Evolutionary conservation across 305 asterid genomes (phyloP).

Genomic region (Plantago coronopus): DNA sequence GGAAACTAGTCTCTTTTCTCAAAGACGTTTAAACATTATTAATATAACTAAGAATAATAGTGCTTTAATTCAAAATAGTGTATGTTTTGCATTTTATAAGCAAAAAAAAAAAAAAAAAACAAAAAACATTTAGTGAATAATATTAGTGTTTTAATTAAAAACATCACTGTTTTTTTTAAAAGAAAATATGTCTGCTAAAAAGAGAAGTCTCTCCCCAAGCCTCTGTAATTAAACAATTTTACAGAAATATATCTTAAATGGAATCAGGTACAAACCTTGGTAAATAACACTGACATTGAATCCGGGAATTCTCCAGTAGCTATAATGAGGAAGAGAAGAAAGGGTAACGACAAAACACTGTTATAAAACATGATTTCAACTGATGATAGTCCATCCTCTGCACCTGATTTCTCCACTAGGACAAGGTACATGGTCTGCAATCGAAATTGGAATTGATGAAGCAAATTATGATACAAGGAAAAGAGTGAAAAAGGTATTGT

Average conservation of each 20-base stretch:
- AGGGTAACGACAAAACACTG: conserved; percentile 76
- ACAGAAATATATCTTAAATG: not conserved
- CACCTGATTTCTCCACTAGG: conserved; percentile 92
- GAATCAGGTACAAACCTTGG: conserved; percentile 52
- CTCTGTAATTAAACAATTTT: no score
- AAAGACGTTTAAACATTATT: no score
- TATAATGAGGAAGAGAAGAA: conserved; percentile 78
- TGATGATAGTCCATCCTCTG: conserved; percentile 91
- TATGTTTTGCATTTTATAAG: no score
- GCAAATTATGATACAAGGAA: conserved; percentile 5
- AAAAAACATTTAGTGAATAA: no score
- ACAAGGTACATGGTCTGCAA: conserved; percentile 96
- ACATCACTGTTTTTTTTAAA: no score
- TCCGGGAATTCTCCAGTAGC: conserved; percentile 87
- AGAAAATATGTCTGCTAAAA: no score
- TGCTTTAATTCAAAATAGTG: no score
- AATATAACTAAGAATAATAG: no score
- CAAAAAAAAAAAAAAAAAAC: no score
- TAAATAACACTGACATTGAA: conserved; percentile 57
- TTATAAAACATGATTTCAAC: conserved; percentile 89
- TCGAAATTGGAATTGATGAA: conserved; percentile 13
- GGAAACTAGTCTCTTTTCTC: no score
- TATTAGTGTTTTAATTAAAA: no score
- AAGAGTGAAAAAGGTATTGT: not conserved
- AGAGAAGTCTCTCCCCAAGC: no score